These are phyloP conservation scores for Allantophomopsis lycopodina DNA, from an alignment of 2,329 filamentous ascomycete species.

Conservation along the genomic window DNA sequence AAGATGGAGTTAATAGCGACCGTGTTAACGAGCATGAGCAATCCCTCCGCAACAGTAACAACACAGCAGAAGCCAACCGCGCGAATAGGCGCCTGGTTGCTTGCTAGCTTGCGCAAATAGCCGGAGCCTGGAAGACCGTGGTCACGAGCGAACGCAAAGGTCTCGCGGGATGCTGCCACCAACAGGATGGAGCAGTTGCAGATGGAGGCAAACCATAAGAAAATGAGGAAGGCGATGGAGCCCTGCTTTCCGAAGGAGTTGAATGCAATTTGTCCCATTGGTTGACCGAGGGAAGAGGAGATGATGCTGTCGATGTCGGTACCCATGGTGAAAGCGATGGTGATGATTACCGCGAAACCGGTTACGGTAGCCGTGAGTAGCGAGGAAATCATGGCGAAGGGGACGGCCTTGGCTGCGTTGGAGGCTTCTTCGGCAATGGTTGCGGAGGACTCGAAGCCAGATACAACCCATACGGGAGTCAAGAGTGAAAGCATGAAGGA, in stretches of 20 bases:
- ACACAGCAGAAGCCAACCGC: slow-evolving; percentile 15
- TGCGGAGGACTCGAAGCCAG: slow-evolving; percentile 16
- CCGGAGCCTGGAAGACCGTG: slow-evolving; percentile 16
- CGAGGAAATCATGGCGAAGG: slow-evolving; percentile 18
- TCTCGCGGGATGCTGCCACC: slow-evolving; percentile 17
- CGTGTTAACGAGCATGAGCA: slow-evolving; percentile 19
- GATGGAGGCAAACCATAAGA: slow-evolving; percentile 15
- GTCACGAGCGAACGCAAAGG: slow-evolving; percentile 18
- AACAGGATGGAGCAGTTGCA: slow-evolving; percentile 19
- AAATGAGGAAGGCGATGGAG: slow-evolving; percentile 12
- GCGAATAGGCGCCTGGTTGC: slow-evolving; percentile 15
- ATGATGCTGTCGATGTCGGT: slow-evolving; percentile 4
- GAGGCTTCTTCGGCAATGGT: slow-evolving; percentile 18
- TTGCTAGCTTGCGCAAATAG: slow-evolving; percentile 14
- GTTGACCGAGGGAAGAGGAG: slow-evolving; percentile 4
- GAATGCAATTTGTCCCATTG: slow-evolving; percentile 6
- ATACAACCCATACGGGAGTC: slow-evolving; percentile 17
- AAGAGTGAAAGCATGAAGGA: slow-evolving; percentile 17
- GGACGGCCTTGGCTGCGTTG: slow-evolving; percentile 17
- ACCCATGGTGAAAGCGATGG: slow-evolving; percentile 7
- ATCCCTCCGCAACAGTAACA: slow-evolving; percentile 14
- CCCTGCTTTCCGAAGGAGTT: slow-evolving; percentile 5
- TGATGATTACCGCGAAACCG: slow-evolving; percentile 5
- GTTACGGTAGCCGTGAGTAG: slow-evolving; percentile 10
- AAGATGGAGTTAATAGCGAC: slow-evolving; percentile 19